Base-by-base conservation (phyloP, 2,329 filamentous ascomycete species). In the Colletotrichum filicis region DNA sequence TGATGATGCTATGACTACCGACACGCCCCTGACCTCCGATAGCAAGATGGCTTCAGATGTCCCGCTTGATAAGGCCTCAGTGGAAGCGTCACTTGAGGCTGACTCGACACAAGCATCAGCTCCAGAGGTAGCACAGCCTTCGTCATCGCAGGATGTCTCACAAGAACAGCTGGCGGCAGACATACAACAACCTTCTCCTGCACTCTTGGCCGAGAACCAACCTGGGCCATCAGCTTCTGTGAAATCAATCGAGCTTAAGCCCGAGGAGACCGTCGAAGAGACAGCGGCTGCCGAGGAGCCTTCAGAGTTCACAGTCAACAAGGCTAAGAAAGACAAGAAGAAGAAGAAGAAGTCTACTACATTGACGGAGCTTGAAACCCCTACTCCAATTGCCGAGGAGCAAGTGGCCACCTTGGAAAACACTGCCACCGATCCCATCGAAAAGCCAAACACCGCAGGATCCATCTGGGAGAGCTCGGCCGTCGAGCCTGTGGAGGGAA, bases 291-390 rank as follows among this genome's bases (percentile, higher is more conserved):
- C 26, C 9, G 65, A 68, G 22, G 64, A 68, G 24, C 58, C 52
- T n/a, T 28, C 61, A 57, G 53, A 57, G 26, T 63, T 57, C 9
- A 35, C 49, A 8, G 75, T 75, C 55, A 79, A 78, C 71, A 74
- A 73, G 69, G 77, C 79, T 65, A 76, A 80, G 71, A 79, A 79
- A 73, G 79, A 80, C 75, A 80, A 82, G 73, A 79, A 79, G 74
- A 79, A 82, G 66, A 76, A 73, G 66, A 76, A 72, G 63, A 71
- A 65, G 16, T 66, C 74, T 30, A 37, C 16, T 19, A 26, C 26
- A 26, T 14, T 57, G 19, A 19, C n/a, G 74, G 68, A 74, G 62
- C 59, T n/a, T 16, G 67, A 66, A 24, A 4, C 6, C 11, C 55
- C 49, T 22, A 3, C 32, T 24, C n/a, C 42, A 16, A 24, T 9